Conservation (phyloP, 2,329 filamentous ascomycete species). For the Aspergillus oerlinghausenensis region DNA sequence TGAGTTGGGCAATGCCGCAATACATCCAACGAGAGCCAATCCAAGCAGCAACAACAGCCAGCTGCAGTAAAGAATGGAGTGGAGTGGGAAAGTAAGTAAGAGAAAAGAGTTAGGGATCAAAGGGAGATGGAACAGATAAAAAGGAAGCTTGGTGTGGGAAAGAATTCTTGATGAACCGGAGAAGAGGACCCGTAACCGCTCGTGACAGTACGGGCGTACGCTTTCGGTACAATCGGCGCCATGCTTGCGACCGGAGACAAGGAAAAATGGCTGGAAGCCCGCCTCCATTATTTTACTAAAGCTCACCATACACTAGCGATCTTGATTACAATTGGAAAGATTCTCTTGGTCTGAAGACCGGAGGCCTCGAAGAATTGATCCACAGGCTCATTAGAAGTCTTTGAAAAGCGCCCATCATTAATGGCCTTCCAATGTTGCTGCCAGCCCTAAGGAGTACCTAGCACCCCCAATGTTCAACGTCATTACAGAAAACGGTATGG, state of each 20-base stretch:
- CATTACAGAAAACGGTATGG: not conserved
- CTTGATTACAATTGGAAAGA: not conserved
- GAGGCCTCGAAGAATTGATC: not conserved
- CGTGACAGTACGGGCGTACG: constrained; percentile 31
- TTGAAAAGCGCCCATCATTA: not conserved
- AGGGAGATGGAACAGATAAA: constrained; percentile 28
- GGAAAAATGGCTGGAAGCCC: constrained; percentile 18
- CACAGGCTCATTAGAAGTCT: not conserved
- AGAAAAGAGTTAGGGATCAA: constrained; percentile 35
- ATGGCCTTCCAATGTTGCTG: not conserved
- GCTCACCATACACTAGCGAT: not conserved
- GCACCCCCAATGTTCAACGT: not conserved
- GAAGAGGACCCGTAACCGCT: constrained; percentile 37
- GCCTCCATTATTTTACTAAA: not conserved
- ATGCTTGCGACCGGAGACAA: constrained; percentile 29
- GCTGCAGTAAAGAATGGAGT: constrained; percentile 34
- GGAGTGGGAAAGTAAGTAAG: constrained; percentile 28
- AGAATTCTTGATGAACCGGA: constrained; percentile 33
- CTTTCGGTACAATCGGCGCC: constrained; percentile 17
- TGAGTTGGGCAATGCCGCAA: constrained; percentile 32
- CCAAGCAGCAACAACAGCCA: constrained; percentile 28
- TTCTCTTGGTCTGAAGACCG: not conserved
- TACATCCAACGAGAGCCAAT: constrained; percentile 36
- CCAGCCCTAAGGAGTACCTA: not conserved
- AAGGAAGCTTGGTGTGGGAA: constrained; percentile 37